Evolutionary conservation across 2,329 filamentous ascomycete genomes (phyloP).

Genomic region (Arachnomyces sp.): DNA sequence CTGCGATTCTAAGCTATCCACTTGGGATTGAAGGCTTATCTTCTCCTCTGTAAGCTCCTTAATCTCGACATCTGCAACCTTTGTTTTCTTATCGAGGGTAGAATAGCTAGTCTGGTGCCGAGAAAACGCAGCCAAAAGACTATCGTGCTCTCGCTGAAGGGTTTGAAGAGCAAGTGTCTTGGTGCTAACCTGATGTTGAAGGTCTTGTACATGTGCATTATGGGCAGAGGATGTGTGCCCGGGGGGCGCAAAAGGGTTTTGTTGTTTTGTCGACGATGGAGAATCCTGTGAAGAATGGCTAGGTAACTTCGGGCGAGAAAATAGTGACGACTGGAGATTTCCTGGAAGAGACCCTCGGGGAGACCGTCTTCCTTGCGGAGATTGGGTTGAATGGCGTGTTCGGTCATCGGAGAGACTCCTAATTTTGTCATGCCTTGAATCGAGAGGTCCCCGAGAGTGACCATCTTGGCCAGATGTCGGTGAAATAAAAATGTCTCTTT

Average conservation of each 20-base stretch:
- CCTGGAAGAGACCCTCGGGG: no score
- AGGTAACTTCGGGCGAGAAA: no score
- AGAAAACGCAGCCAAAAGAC: constrained; percentile 44
- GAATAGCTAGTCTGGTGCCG: constrained; percentile 42
- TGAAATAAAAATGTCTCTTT: no score
- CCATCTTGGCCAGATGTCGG: no score
- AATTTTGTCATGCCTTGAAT: no score
- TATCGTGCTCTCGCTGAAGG: constrained; percentile 47
- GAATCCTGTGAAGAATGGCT: no score
- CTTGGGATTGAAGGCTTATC: constrained; percentile 39
- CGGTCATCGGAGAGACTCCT: no score
- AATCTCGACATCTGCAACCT: constrained; percentile 44
- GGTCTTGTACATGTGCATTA: constrained; percentile 36
- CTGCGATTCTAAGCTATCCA: constrained; percentile 40
- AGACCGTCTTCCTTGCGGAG: no score
- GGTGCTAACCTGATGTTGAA: constrained; percentile 48
- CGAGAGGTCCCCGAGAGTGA: no score
- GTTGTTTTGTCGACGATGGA: not conserved
- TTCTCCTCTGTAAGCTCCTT: constrained; percentile 45
- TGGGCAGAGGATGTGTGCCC: constrained; percentile 22
- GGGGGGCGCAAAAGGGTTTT: not conserved
- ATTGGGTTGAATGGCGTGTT: no score
- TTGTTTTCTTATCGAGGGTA: constrained; percentile 44
- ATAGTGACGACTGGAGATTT: no score
- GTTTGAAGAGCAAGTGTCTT: constrained; percentile 46